A percentile compares a stretch with the other conserved stretches of the same genome.
Conservation (phyloP, 2,329 filamentous ascomycete species). For the Periglandula ipomoeae region DNA sequence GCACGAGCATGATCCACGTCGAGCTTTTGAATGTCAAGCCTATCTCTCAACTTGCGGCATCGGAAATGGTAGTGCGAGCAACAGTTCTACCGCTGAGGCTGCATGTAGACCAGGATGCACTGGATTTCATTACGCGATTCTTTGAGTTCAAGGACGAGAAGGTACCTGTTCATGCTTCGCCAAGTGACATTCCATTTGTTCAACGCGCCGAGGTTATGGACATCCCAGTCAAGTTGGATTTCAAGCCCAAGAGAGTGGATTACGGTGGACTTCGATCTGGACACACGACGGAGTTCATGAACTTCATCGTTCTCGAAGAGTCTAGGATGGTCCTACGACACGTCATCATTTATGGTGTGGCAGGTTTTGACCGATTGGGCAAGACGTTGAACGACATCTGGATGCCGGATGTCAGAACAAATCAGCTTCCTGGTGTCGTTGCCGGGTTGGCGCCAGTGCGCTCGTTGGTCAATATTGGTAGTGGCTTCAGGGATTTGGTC, state of each 20-base stretch:
- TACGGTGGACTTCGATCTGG: slow-evolving; percentile 88
- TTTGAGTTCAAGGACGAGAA: slow-evolving; percentile 92
- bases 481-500: slow-evolving; percentile 76
- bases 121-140: slow-evolving; percentile 95
- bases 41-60: slow-evolving; percentile 71
- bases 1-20: slow-evolving; percentile 81
- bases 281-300: slow-evolving; percentile 97
- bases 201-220: slow-evolving; percentile 82
- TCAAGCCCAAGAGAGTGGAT: slow-evolving; percentile 97
- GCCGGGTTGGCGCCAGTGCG: slow-evolving; percentile 85
- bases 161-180: slow-evolving; percentile 42
- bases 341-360: slow-evolving; percentile 85
- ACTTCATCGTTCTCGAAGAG: slow-evolving; percentile 87
- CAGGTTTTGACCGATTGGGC: slow-evolving; percentile 83
- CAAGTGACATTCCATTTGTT: slow-evolving; percentile 73
- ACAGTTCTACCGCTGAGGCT: slow-evolving; percentile 76
- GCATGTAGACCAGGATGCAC: slow-evolving; percentile 93
- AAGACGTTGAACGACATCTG: slow-evolving; percentile 90
- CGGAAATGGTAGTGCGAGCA: slow-evolving; percentile 76
- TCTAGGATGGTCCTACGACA: slow-evolving; percentile 79
- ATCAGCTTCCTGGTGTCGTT: slow-evolving; percentile 81
- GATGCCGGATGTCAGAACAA: slow-evolving; percentile 85
- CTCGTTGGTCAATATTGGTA: slow-evolving; percentile 82
- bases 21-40: slow-evolving; percentile 85
- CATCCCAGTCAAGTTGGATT: slow-evolving; percentile 77